These are phyloP conservation scores for Fraxinus sp. DNA, from an alignment of 305 asterid species.

Conservation along the genomic window DNA sequence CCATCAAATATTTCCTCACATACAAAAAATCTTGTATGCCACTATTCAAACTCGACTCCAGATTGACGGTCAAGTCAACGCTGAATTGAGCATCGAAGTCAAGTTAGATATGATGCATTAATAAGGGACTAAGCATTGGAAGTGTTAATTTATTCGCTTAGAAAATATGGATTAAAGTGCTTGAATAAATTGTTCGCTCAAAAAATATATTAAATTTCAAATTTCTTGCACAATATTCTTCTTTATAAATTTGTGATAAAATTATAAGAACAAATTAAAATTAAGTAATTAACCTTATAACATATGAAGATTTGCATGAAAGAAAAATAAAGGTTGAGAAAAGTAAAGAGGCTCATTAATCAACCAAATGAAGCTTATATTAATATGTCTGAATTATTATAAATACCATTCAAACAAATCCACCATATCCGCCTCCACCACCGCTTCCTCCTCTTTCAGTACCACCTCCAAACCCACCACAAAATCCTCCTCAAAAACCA, in stretches of 20 bases:
- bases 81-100: not conserved
- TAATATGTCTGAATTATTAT: not conserved
- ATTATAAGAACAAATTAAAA: not conserved
- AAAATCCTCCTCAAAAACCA: slow-evolving; percentile 3
- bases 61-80: too few relatives aligned
- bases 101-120: not conserved
- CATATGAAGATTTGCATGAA: too few relatives aligned
- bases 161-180: not conserved
- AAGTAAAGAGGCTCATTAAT: not conserved
- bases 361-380: not conserved
- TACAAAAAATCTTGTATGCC: too few relatives aligned
- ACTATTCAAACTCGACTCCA: not conserved
- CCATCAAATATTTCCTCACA: too few relatives aligned
- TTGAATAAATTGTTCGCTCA: not conserved
- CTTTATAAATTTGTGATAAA: not conserved
- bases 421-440: not conserved
- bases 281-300: not conserved
- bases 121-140: not conserved
- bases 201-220: too few relatives aligned
- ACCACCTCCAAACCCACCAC: not conserved
- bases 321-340: not conserved
- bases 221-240: not conserved
- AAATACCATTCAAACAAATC: not conserved
- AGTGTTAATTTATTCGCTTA: not conserved
- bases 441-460: not conserved